phyloP scores from a whole-genome alignment of 345 rosid genomes.

The Barbarea vulgaris region DNA sequence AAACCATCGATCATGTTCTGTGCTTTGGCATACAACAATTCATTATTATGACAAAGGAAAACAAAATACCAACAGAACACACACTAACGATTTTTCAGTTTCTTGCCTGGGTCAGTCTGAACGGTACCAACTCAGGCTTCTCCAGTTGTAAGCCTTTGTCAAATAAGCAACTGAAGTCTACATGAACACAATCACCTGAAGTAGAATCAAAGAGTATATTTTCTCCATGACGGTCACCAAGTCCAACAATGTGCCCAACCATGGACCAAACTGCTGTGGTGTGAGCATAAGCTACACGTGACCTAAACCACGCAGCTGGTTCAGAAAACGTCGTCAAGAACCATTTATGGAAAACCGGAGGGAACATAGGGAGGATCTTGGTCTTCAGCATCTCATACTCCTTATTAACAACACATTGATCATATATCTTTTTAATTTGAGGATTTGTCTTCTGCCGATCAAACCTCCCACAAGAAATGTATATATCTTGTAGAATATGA shows the following conservation, averaged over 20 bases:
- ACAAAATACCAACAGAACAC: constrained; percentile 5
- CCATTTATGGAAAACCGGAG: constrained; percentile 96
- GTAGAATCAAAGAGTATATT: constrained; percentile 98
- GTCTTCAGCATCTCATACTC: constrained; percentile 90
- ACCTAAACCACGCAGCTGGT: constrained; percentile 99
- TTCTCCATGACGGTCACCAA: constrained; percentile 97
- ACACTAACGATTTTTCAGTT: background rate
- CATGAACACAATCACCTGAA: constrained; percentile 98
- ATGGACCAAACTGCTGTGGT: constrained; percentile 99
- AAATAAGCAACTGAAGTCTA: constrained; percentile 96
- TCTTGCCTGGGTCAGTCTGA: constrained; percentile 93
- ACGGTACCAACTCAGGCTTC: constrained; percentile 98
- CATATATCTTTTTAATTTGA: constrained; percentile 82
- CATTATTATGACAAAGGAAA: background rate
- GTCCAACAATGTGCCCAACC: constrained; percentile 99
- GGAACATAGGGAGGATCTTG: constrained; percentile 93
- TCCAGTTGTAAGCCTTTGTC: constrained; percentile 96
- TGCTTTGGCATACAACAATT: constrained; percentile 12
- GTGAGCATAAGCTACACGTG: constrained; percentile 94
- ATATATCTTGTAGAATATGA: constrained; percentile 89
- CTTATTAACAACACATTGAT: constrained; percentile 77
- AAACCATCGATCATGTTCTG: constrained; percentile 99
- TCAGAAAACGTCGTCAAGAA: constrained; percentile 93
- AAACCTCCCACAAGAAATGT: constrained; percentile 75
- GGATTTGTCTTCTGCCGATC: constrained; percentile 95